phyloP scores from a whole-genome alignment of 2,329 filamentous ascomycete genomes.

The Westerdykella sp. region DNA sequence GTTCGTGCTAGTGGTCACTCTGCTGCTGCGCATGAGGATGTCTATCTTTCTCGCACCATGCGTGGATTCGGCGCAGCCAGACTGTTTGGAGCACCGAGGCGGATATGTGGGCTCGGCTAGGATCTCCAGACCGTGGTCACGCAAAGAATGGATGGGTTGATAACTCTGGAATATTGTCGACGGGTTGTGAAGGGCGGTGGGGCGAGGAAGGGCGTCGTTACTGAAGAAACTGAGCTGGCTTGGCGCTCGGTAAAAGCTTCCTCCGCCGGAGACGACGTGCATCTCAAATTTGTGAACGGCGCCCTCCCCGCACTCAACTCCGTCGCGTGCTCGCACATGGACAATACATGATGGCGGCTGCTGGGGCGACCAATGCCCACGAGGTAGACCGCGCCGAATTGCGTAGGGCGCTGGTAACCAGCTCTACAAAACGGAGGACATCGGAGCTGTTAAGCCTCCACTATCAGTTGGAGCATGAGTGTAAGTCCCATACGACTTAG shows the following conservation, averaged over 20 bases:
- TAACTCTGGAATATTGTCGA: background rate
- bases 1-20: constrained; percentile 13
- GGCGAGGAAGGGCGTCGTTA: background rate
- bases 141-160: too few relatives aligned
- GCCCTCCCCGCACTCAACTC: constrained; percentile 21
- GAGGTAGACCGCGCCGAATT: constrained; percentile 31
- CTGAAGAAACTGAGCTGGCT: constrained; percentile 1
- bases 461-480: constrained; percentile 39
- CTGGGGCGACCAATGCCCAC: constrained; percentile 28
- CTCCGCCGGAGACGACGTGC: constrained; percentile 11
- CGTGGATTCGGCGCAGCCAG: too few relatives aligned
- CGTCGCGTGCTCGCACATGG: constrained; percentile 25
- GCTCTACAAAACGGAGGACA: constrained; percentile 45
- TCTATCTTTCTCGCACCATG: too few relatives aligned
- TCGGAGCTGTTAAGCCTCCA: constrained; percentile 41
- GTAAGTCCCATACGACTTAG: constrained; percentile 29
- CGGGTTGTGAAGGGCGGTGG: background rate
- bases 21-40: too few relatives aligned
- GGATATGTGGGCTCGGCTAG: too few relatives aligned
- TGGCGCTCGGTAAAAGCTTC: constrained; percentile 21
- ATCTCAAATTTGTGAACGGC: constrained; percentile 16
- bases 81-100: too few relatives aligned
- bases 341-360: constrained; percentile 32
- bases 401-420: constrained; percentile 41
- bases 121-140: too few relatives aligned